A percentile compares a stretch with the other conserved stretches of the same genome.
Evolutionary conservation across 2,329 filamentous ascomycete genomes (phyloP).

Genomic region (Fusarium duplospermum): DNA sequence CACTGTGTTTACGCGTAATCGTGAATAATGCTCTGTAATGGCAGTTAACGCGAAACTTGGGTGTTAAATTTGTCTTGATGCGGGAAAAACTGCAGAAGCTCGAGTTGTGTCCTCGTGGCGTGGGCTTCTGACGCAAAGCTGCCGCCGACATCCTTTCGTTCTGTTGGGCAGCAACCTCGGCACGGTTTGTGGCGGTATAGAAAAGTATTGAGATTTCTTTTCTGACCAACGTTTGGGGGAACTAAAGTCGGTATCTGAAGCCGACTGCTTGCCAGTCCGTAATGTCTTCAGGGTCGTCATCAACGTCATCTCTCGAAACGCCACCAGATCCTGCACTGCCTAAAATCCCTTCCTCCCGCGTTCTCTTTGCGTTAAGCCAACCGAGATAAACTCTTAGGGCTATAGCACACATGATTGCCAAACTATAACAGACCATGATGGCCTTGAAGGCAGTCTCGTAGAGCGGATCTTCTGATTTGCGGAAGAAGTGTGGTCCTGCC

Average conservation of each 20-base stretch:
- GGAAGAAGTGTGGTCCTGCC: slow-evolving; percentile 67
- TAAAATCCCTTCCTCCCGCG: slow-evolving; percentile 56
- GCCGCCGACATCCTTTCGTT: neutral
- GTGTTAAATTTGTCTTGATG: neutral
- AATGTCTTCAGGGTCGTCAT: slow-evolving; percentile 63
- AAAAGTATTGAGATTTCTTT: neutral
- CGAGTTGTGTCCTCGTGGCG: neutral
- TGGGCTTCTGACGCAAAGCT: neutral
- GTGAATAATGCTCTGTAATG: neutral
- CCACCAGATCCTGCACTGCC: slow-evolving; percentile 58
- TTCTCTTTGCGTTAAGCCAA: slow-evolving; percentile 57
- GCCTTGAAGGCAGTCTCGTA: slow-evolving; percentile 66
- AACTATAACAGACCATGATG: slow-evolving; percentile 67
- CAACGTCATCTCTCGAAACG: slow-evolving; percentile 49
- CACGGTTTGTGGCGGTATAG: neutral
- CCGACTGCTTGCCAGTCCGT: slow-evolving; percentile 71
- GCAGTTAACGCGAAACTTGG: neutral
- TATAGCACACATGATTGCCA: slow-evolving; percentile 59
- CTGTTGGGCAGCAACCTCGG: neutral
- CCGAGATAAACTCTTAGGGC: slow-evolving; percentile 61
- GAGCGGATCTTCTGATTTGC: slow-evolving; percentile 58
- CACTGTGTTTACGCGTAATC: neutral
- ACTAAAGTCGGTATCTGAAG: slow-evolving; percentile 66
- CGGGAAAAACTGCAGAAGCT: neutral
- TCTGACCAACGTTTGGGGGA: too few relatives aligned